Percentiles rank a stretch among this genome's conserved stretches.
Evolutionary conservation across 805 yeast species (phyloP).

Genomic region (Teunomyces panamensis): DNA sequence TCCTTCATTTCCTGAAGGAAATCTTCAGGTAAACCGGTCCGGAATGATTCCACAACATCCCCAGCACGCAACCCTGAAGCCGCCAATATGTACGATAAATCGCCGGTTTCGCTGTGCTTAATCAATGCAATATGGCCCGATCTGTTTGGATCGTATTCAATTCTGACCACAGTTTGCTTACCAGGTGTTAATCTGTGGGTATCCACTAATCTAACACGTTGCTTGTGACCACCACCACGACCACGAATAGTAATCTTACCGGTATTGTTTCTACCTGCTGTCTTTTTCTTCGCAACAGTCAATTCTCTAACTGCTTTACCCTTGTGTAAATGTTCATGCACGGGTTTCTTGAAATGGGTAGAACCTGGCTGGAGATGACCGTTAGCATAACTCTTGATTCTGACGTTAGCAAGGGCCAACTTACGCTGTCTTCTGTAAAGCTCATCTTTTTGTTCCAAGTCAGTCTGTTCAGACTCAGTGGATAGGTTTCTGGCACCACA

Average conservation of each 20-base stretch:
- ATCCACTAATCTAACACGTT: slow-evolving; percentile 82
- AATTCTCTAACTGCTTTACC: slow-evolving; percentile 78
- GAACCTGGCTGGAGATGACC: slow-evolving; percentile 74
- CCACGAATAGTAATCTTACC: slow-evolving; percentile 92
- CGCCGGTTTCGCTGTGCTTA: slow-evolving; percentile 58
- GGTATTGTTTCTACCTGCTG: slow-evolving; percentile 85
- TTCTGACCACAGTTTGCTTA: slow-evolving; percentile 73
- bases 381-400: slow-evolving; percentile 73
- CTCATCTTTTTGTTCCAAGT: slow-evolving; percentile 75
- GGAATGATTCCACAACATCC: slow-evolving; percentile 83
- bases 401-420: slow-evolving; percentile 65
- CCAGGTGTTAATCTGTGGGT: slow-evolving; percentile 67
- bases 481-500: slow-evolving; percentile 1
- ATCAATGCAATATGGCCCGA: slow-evolving; percentile 89
- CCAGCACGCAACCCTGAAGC: slow-evolving; percentile 92
- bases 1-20: slow-evolving; percentile 67
- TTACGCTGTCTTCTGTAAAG: slow-evolving; percentile 69
- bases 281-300: slow-evolving; percentile 67
- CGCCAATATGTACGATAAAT: slow-evolving; percentile 79
- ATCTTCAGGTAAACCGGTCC: slow-evolving; percentile 80
- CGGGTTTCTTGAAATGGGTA: slow-evolving; percentile 84
- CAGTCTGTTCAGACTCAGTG: slow-evolving; percentile 47
- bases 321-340: slow-evolving; percentile 81
- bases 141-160: slow-evolving; percentile 95
- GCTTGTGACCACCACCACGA: slow-evolving; percentile 95